Evolutionary conservation across 2,329 filamentous ascomycete genomes (phyloP), one percentile per base, ranked within the genome.

Genomic region (Fusarium compactum): DNA sequence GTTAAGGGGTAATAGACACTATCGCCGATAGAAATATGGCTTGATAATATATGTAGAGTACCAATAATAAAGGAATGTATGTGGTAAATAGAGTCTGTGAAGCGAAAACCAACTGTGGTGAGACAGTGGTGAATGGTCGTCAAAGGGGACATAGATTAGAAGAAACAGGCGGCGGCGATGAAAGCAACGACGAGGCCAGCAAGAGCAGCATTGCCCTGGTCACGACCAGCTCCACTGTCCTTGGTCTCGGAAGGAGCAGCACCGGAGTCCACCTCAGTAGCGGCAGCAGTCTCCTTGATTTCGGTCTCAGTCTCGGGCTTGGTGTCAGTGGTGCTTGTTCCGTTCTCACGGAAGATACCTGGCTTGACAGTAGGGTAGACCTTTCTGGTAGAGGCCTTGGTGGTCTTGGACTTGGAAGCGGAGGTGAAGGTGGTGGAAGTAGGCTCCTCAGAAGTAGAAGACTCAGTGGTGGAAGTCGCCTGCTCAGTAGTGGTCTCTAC

Each of bases 111-210:
- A 72, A 60, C 66, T 74, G 75, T 53, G 46, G 67, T 50, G 47
- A 55, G 47, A 44, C 54, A 59, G 58, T 54, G 46, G 48, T 41
- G 40, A 38, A 46, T 60, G 58, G 57, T 52, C 43, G 65, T 56
- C 62, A 57, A 58, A 47, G 38, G 52, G 62, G 51, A 59, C 38
- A 54, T 62, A 51, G 44, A 67, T 74, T 78, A 87, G 68, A 84
- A 83, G 67, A 87, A 78, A 71, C 81, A 85, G 18, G 83, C 82
- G 27, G 86, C 83, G 25, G 85, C 87, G 32, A 88, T 80, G 46
- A 89, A 82, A 56, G 87, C 87, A 47, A 89, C 82, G 45, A 89
- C 79, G 24, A 89, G 81, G 47, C 87, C 86, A 10, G 82, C 86
- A 41, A 87, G 77, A 52, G 87, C 85, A 51, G 83, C 82, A 55